These are phyloP conservation scores for Clonostachys rhizophaga DNA, from an alignment of 2,329 filamentous ascomycete species.

Conservation along the genomic window DNA sequence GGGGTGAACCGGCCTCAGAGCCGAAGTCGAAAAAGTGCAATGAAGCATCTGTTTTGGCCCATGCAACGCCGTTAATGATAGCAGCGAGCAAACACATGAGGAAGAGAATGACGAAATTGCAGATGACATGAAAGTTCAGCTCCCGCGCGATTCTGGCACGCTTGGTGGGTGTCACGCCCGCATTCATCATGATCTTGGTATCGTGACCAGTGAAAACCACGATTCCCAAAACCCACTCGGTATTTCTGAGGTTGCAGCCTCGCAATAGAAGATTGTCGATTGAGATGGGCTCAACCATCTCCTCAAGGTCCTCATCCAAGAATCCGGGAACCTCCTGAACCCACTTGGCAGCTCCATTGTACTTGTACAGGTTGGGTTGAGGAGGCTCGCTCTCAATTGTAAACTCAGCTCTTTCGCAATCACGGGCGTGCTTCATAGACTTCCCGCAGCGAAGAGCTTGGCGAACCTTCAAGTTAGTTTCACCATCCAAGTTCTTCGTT, in stretches of 20 bases:
- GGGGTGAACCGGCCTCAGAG: slow-evolving; percentile 69
- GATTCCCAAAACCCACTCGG: slow-evolving; percentile 90
- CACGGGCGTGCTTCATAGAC: slow-evolving; percentile 77
- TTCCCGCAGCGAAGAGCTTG: slow-evolving; percentile 84
- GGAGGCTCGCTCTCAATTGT: slow-evolving; percentile 84
- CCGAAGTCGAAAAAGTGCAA: slow-evolving; percentile 80
- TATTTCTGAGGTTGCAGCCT: slow-evolving; percentile 91
- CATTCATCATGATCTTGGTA: slow-evolving; percentile 99
- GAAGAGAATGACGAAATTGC: slow-evolving; percentile 89
- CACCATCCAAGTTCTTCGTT: slow-evolving; percentile 96
- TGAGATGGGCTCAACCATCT: slow-evolving; percentile 87
- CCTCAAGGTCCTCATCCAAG: slow-evolving; percentile 55
- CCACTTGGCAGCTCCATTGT: slow-evolving; percentile 88
- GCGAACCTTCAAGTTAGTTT: slow-evolving; percentile 95
- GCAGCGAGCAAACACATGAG: slow-evolving; percentile 84
- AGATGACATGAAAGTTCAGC: slow-evolving; percentile 95
- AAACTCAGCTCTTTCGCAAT: slow-evolving; percentile 89
- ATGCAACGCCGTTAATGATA: slow-evolving; percentile 79
- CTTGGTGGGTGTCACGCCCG: slow-evolving; percentile 92
- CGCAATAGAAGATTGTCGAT: slow-evolving; percentile 95
- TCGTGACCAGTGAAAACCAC: slow-evolving; percentile 94
- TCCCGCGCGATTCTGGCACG: slow-evolving; percentile 86
- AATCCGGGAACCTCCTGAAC: slow-evolving; percentile 64
- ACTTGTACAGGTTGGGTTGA: slow-evolving; percentile 92
- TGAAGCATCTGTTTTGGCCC: slow-evolving; percentile 71